Conservation (phyloP, 1,284 basidiomycete species). For the Ustilago vetiveriae region DNA sequence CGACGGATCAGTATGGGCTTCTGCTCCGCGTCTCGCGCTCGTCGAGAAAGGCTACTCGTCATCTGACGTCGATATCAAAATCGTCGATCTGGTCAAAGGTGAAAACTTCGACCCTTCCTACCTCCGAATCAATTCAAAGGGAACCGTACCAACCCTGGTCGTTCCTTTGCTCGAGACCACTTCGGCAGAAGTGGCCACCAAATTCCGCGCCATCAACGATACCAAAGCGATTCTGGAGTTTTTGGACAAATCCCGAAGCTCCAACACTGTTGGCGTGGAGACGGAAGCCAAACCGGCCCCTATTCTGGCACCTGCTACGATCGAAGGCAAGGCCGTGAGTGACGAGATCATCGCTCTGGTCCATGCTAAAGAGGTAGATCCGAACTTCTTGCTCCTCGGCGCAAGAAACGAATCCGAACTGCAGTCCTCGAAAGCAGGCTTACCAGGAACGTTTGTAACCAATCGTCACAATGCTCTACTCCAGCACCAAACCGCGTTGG, state of each 20-base stretch:
- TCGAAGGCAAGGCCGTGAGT: conserved; percentile 74
- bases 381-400: conserved; percentile 69
- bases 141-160: conserved; percentile 83
- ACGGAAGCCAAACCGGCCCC: conserved; percentile 79
- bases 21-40: conserved; percentile 43
- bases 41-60: conserved; percentile 52
- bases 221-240: conserved; percentile 82
- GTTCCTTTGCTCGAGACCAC: conserved; percentile 81
- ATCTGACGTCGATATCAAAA: conserved; percentile 58
- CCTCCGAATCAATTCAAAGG: conserved; percentile 81
- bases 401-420: conserved; percentile 67
- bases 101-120: conserved; percentile 76
- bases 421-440: conserved; percentile 51
- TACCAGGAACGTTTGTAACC: conserved; percentile 69
- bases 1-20: conserved; percentile 53
- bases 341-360: conserved; percentile 75
- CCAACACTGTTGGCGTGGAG: conserved; percentile 73
- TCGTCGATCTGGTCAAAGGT: conserved; percentile 63
- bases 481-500: conserved; percentile 71
- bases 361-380: conserved; percentile 72
- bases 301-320: conserved; percentile 80
- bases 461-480: conserved; percentile 71
- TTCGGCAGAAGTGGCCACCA: conserved; percentile 76
- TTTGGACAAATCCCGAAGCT: conserved; percentile 67
- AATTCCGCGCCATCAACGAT: conserved; percentile 82